Conservation (phyloP, 805 yeast genomes). For the Lachancea thermotolerans region DNA sequence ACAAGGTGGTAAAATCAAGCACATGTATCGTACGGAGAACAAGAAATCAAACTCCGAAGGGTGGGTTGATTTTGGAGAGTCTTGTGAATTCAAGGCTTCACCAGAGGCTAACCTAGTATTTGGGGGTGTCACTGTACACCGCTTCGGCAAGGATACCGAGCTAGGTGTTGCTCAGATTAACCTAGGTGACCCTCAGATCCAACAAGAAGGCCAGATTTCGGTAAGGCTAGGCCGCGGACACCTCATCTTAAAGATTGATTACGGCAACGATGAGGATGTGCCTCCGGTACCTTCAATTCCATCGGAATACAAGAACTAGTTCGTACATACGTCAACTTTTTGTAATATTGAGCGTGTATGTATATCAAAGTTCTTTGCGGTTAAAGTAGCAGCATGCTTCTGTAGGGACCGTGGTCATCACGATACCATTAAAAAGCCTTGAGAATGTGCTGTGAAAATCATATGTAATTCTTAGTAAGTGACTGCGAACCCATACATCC, state of each 20-base stretch:
- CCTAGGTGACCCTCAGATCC: constrained; percentile 39
- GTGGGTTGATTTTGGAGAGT: constrained; percentile 44
- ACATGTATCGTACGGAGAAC: constrained; percentile 57
- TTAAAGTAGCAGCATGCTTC: too few relatives aligned
- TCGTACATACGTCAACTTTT: background rate
- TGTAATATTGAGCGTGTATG: background rate
- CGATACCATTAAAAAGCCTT: too few relatives aligned
- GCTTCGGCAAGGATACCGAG: constrained; percentile 62
- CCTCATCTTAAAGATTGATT: constrained; percentile 24
- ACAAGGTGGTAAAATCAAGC: constrained; percentile 42
- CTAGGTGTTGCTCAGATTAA: constrained; percentile 52
- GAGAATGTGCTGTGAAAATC: background rate
- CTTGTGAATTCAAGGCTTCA: constrained; percentile 59
- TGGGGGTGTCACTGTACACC: constrained; percentile 58
- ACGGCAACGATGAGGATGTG: constrained; percentile 11
- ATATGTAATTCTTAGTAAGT: background rate
- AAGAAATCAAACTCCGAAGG: constrained; percentile 45
- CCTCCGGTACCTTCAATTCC: constrained; percentile 11
- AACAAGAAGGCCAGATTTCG: constrained; percentile 26
- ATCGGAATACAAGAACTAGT: constrained; percentile 5
- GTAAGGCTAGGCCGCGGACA: constrained; percentile 27
- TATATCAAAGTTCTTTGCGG: too few relatives aligned
- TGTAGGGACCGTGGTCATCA: too few relatives aligned
- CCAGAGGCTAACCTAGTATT: constrained; percentile 54
- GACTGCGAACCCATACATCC: background rate